Evolutionary conservation across 768 basidiomycete species (phyloP).

Genomic region (Suillus tomentosus): DNA sequence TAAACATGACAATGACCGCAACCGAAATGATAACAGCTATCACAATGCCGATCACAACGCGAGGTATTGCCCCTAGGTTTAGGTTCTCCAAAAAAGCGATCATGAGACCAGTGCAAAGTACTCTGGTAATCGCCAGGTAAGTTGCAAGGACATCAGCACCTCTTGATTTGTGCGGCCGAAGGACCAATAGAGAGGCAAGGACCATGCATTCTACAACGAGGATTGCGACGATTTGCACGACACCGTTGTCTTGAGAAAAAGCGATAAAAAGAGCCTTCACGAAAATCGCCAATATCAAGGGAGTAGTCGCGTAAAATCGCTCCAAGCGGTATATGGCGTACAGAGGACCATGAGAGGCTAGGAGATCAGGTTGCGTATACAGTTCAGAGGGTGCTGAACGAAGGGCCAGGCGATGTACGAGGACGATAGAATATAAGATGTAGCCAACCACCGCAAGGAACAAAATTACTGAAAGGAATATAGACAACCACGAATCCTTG

Average conservation of each 20-base stretch:
- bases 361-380: slow-evolving; percentile 35
- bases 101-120: slow-evolving; percentile 70
- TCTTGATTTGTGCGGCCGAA: slow-evolving; percentile 67
- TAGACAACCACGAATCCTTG: slow-evolving; percentile 84
- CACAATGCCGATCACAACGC: slow-evolving; percentile 79
- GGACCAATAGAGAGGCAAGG: slow-evolving; percentile 50
- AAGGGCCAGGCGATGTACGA: slow-evolving; percentile 50
- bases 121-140: slow-evolving; percentile 66
- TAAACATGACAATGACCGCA: slow-evolving; percentile 65
- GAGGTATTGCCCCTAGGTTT: slow-evolving; percentile 69
- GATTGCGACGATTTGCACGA: slow-evolving; percentile 68
- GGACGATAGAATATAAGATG: slow-evolving; percentile 51
- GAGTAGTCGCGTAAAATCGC: slow-evolving; percentile 69
- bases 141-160: slow-evolving; percentile 71
- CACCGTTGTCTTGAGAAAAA: slow-evolving; percentile 59
- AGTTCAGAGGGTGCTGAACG: slow-evolving; percentile 41
- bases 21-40: slow-evolving; percentile 72
- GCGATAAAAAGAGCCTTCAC: slow-evolving; percentile 74
- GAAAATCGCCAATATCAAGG: slow-evolving; percentile 57
- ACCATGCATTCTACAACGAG: slow-evolving; percentile 67
- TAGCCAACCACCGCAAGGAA: slow-evolving; percentile 53
- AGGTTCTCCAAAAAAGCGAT: slow-evolving; percentile 75
- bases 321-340: slow-evolving; percentile 65
- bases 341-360: slow-evolving; percentile 55
- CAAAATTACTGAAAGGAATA: slow-evolving; percentile 73